Percentiles rank a stretch among this genome's conserved stretches.
Conservation (phyloP, 805 yeast species). For the Saccharomycopsis amapae region DNA sequence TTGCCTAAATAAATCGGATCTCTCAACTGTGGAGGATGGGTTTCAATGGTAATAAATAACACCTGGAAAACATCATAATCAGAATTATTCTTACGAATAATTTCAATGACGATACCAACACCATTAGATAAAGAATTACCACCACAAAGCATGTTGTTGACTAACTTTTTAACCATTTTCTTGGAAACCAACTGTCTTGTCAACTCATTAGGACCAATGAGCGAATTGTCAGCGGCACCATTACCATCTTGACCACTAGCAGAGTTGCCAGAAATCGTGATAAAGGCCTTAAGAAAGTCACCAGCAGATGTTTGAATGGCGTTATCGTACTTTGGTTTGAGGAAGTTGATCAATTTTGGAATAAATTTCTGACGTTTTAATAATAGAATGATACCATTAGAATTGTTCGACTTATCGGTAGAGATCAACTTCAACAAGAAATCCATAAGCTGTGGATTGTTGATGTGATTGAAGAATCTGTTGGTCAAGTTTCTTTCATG, state of each 20-base stretch:
- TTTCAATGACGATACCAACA: slow-evolving; percentile 89
- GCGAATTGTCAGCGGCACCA: slow-evolving; percentile 74
- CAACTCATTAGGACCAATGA: slow-evolving; percentile 92
- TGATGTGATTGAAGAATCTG: slow-evolving; percentile 76
- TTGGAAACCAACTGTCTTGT: slow-evolving; percentile 85
- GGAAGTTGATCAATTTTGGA: slow-evolving; percentile 59
- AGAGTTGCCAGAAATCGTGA: slow-evolving; percentile 88
- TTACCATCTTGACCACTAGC: slow-evolving; percentile 78
- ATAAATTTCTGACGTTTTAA: slow-evolving; percentile 69
- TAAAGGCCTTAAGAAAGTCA: slow-evolving; percentile 88
- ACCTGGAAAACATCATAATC: slow-evolving; percentile 92
- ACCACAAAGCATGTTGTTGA: slow-evolving; percentile 69
- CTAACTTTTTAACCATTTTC: slow-evolving; percentile 56
- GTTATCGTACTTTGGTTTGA: slow-evolving; percentile 54
- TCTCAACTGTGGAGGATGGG: slow-evolving; percentile 87
- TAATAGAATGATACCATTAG: slow-evolving; percentile 79
- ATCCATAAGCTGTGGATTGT: slow-evolving; percentile 92
- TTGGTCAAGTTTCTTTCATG: slow-evolving; percentile 62
- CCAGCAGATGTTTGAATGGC: slow-evolving; percentile 90
- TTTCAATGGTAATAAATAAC: slow-evolving; percentile 68
- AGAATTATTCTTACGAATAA: slow-evolving; percentile 90
- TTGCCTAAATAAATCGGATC: slow-evolving; percentile 93
- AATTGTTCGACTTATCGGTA: slow-evolving; percentile 83
- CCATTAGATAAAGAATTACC: slow-evolving; percentile 90
- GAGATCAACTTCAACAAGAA: slow-evolving; percentile 82